Evolutionary conservation across 2,329 filamentous ascomycete genomes (phyloP).

Genomic region (Penicillium glabrum): DNA sequence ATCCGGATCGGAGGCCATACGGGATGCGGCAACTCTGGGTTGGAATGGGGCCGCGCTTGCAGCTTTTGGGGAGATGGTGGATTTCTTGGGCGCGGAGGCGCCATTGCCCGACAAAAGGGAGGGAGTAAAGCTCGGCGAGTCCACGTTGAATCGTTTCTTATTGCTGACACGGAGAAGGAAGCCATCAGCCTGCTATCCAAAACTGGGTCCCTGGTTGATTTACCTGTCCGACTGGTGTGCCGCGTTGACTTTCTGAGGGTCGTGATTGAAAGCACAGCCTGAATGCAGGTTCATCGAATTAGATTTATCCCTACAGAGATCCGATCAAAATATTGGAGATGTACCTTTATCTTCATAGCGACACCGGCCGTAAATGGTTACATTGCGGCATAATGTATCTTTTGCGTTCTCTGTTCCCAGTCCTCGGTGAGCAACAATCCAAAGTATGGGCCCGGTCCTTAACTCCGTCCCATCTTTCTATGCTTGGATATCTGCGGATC

Average conservation of each 20-base stretch:
- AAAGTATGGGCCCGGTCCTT: background rate
- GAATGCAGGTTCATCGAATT: constrained; percentile 14
- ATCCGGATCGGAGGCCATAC: constrained; percentile 27
- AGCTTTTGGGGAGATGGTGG: constrained; percentile 80
- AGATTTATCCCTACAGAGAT: background rate
- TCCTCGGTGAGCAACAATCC: background rate
- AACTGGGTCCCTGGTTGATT: constrained; percentile 6
- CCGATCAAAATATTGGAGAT: background rate
- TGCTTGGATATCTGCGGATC: background rate
- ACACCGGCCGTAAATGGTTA: constrained; percentile 90
- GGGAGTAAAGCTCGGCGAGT: constrained; percentile 93
- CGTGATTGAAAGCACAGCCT: constrained; percentile 85
- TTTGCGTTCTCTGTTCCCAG: constrained; percentile 66
- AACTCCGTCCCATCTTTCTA: constrained; percentile 3
- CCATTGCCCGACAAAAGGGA: constrained; percentile 44
- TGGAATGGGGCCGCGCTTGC: constrained; percentile 73
- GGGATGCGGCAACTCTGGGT: constrained; percentile 42
- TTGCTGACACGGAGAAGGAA: constrained; percentile 14
- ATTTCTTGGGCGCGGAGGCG: constrained; percentile 57
- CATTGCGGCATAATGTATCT: constrained; percentile 88
- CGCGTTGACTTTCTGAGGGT: constrained; percentile 62
- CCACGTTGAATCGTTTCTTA: constrained; percentile 84
- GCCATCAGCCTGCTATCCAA: background rate
- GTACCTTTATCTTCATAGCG: constrained; percentile 82
- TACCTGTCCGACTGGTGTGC: constrained; percentile 42